Percentiles rank a stretch among this genome's conserved stretches.
These are phyloP conservation scores for Zygosaccharomyces gambellarensis DNA, from an alignment of 805 yeast species.

Conservation along the genomic window DNA sequence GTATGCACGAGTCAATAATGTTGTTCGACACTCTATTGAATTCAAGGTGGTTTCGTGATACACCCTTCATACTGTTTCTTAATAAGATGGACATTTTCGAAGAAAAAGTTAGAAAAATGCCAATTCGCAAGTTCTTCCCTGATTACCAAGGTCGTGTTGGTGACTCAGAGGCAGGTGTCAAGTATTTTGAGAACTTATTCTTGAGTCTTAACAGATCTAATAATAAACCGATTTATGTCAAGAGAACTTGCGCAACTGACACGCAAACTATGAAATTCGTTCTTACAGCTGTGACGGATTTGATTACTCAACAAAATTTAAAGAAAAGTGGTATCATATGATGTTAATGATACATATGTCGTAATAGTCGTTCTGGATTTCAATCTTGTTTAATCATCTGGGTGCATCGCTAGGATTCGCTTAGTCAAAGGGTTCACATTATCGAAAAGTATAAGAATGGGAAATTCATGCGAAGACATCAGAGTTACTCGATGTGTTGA, in stretches of 20 bases:
- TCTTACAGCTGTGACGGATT: slow-evolving; percentile 85
- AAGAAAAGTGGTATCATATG: slow-evolving; percentile 70
- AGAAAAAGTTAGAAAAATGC: slow-evolving; percentile 59
- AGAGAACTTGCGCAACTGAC: slow-evolving; percentile 94
- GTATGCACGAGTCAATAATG: slow-evolving; percentile 86
- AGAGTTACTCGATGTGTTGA: not conserved
- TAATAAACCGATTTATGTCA: slow-evolving; percentile 77
- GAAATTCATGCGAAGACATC: not conserved
- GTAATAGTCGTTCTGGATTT: not conserved
- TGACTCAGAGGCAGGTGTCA: slow-evolving; percentile 61
- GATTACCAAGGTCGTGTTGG: slow-evolving; percentile 64
- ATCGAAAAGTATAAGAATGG: slow-evolving; percentile 5
- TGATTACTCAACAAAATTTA: slow-evolving; percentile 78
- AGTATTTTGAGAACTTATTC: slow-evolving; percentile 67
- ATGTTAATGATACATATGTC: not conserved
- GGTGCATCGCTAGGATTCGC: not conserved
- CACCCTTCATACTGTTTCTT: slow-evolving; percentile 84
- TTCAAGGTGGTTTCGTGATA: slow-evolving; percentile 75
- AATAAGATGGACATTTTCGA: slow-evolving; percentile 84
- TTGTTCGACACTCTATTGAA: slow-evolving; percentile 80
- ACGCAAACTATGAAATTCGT: slow-evolving; percentile 85
- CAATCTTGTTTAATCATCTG: not conserved
- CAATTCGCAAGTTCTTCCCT: slow-evolving; percentile 71
- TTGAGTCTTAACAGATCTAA: slow-evolving; percentile 56
- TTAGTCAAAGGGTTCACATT: not conserved